Evolutionary conservation across 805 yeast genomes (phyloP).

Genomic region (Candida golubevii): DNA sequence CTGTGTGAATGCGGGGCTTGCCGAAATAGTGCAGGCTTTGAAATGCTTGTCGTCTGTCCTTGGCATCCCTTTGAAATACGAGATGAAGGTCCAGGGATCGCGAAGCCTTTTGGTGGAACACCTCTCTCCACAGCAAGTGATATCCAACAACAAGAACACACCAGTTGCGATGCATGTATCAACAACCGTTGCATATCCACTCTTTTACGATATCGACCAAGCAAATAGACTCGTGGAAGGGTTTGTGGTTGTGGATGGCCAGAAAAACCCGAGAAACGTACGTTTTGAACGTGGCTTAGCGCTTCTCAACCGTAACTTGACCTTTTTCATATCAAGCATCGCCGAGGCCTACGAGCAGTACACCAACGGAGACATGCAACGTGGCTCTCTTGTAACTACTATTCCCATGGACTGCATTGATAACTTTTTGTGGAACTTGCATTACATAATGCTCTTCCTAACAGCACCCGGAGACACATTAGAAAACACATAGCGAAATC

Average conservation of each 20-base stretch:
- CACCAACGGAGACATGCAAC: constrained; percentile 3
- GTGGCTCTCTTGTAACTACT: constrained; percentile 11
- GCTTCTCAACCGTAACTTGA: constrained; percentile 30
- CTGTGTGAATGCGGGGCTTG: constrained; percentile 31
- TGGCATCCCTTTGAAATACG: constrained; percentile 24
- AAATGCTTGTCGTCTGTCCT: constrained; percentile 23
- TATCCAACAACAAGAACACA: constrained; percentile 1
- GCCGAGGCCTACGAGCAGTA: constrained; percentile 16
- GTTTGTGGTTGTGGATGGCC: background rate
- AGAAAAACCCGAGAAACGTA: constrained; percentile 16
- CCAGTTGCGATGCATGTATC: constrained; percentile 6
- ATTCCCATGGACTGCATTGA: constrained; percentile 38
- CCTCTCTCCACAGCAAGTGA: constrained; percentile 8
- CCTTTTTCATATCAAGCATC: constrained; percentile 21
- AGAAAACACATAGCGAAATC: no score
- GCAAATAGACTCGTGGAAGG: constrained; percentile 17
- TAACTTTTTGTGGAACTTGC: constrained; percentile 38
- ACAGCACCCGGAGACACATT: constrained; percentile 18
- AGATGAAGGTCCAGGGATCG: constrained; percentile 23
- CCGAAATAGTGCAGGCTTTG: constrained; percentile 29
- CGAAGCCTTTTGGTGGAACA: constrained; percentile 22
- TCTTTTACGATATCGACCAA: constrained; percentile 22
- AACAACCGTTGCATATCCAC: constrained; percentile 19
- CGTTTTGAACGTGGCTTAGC: constrained; percentile 32
- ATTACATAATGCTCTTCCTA: constrained; percentile 32